Evolutionary conservation across 2,329 filamentous ascomycete species (phyloP), one percentile per base, ranked within the genome.

Genomic region (Teratosphaeria epicoccoides): DNA sequence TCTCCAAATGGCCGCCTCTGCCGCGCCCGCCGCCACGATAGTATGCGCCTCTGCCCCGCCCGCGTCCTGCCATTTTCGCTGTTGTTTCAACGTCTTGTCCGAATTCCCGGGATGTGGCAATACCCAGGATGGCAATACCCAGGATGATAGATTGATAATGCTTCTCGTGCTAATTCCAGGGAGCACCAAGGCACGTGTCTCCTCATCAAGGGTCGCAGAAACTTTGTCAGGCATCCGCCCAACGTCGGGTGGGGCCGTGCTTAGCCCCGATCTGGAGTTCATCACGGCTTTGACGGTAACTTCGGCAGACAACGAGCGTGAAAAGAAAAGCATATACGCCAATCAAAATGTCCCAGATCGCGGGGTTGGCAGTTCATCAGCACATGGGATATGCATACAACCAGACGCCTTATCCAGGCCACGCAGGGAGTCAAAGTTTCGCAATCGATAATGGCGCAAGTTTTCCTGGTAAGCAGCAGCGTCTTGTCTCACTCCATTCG

Each of bases 41-140:
- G 50, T 62, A 65, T 17, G 64, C 63, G 46, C 62, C 61, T 43
- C 64, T 55, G 40, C 60, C 62, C 51, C 62, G 58, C 43, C 55
- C 59, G 47, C 54, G 44, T 14, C 24, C 49, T 46, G 25, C 17
- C 25, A 9, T 29, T n/a, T 46, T 17, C n/a, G 20, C 20, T 24
- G 33, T 40, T 17, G 20, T 14, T 17, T 6, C n/a, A 17, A 6
- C 6, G 4, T 7, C n/a, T 40, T 7, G 17, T 17, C 20, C 33
- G n/a, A 22, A 17, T 20, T 37, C 29, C 11, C n/a, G n/a, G n/a
- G n/a, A n/a, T n/a, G n/a, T n/a, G n/a, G n/a, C n/a, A n/a, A n/a
- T n/a, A n/a, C n/a, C n/a, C n/a, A n/a, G n/a, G n/a, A n/a, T n/a
- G n/a, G n/a, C n/a, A n/a, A n/a, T n/a, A n/a, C n/a, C n/a, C n/a